Base-by-base conservation (phyloP, 2,329 filamentous ascomycete species). In the Cercospora nicotianae region DNA sequence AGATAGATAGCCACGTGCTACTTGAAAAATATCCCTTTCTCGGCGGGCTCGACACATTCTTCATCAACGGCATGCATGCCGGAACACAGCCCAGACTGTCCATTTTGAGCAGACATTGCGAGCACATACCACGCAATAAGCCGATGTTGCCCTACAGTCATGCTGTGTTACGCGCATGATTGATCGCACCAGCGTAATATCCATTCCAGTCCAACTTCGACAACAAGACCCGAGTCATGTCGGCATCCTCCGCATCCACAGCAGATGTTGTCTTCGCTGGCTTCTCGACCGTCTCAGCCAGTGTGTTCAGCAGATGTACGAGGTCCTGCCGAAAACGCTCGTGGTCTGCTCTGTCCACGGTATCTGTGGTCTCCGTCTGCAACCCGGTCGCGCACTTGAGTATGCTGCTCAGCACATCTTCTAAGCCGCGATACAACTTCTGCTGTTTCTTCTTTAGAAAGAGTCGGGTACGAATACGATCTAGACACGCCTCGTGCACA, bases 401-500 rank as follows among this genome's bases (percentile, higher is more conserved):
- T 9, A 79, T 67, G 9, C 67, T 33, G 1, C 66, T 63, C 10
- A 78, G 72, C 1, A 76, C 70, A 1, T 70, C 63, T 51, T 77
- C 74, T n/a, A 80, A 20, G 1, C 66, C 70, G 9, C 23, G 18
- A 6, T 70, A 68, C 5, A 77, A 18, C 28, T 70, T 74, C 18
- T 71, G 65, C 30, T 79, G 77, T 58, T 75, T 75, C 20, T 69
- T 67, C 36, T 74, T 72, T 12, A 79, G 48, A 48, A 78, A 77
- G 2, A 80, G 70, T n/a, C 76, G 69, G 8, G 64, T 69, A 20
- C 76, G 69, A 8, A 79, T 76, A 6, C 62, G 66, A 16, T 76
- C 74, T 0, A 80, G 69, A 58, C 73, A 76, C 3, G 58, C 26
- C n/a, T 74, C 67, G 51, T 79, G 78, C 26, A 72, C 26, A 9